Evolutionary conservation across 768 basidiomycete genomes (phyloP).

Genomic region (Mycena sanguinolenta): DNA sequence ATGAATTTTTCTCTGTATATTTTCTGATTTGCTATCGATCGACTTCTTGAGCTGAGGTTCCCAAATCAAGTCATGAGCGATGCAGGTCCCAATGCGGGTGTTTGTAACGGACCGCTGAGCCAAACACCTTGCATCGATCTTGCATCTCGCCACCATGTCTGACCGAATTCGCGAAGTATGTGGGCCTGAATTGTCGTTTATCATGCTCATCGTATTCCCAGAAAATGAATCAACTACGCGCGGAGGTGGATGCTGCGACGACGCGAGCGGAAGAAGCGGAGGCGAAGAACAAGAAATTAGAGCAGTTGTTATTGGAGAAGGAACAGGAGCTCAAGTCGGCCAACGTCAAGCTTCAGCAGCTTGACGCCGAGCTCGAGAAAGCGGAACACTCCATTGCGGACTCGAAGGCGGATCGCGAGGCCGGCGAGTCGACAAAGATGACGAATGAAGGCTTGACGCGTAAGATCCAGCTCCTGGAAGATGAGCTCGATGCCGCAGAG

Average conservation of each 20-base stretch:
- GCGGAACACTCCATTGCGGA: constrained; percentile 75
- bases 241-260: constrained; percentile 87
- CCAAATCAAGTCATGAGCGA: constrained; percentile 8
- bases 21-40: background rate
- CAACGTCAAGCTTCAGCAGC: constrained; percentile 72
- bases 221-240: constrained; percentile 84
- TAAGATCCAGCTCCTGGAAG: constrained; percentile 93
- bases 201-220: constrained; percentile 42
- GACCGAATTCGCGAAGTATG: constrained; percentile 68
- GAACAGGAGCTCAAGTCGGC: constrained; percentile 92
- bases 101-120: background rate
- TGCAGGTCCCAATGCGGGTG: constrained; percentile 3
- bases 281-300: constrained; percentile 80
- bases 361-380: constrained; percentile 80
- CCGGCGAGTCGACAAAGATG: constrained; percentile 77
- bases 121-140: constrained; percentile 30
- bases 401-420: constrained; percentile 73
- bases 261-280: constrained; percentile 91
- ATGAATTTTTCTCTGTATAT: background rate
- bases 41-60: background rate
- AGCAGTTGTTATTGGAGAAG: constrained; percentile 80
- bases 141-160: constrained; percentile 45
- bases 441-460: constrained; percentile 80
- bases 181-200: background rate
- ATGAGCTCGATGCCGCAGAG: constrained; percentile 95